Percentiles rank a stretch among this genome's conserved stretches.
These are phyloP conservation scores for Knufia fluminis DNA, from an alignment of 2,329 filamentous ascomycete species.

Conservation along the genomic window DNA sequence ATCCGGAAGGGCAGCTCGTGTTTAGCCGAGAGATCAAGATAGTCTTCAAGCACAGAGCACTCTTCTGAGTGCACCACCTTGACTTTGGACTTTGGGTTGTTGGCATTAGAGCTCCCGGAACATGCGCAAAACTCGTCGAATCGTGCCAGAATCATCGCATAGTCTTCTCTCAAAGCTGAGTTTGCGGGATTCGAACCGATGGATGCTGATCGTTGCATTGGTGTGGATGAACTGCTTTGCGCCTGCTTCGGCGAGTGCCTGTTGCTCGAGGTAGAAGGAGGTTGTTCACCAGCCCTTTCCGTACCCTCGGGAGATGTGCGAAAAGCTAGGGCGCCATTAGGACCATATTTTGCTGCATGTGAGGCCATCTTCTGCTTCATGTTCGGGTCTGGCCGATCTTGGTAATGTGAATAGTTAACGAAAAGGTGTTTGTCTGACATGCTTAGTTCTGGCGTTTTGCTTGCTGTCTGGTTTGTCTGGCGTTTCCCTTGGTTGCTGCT, in stretches of 20 bases:
- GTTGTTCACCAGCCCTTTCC: background rate
- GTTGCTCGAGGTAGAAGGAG: background rate
- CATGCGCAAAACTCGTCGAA: slow-evolving; percentile 5
- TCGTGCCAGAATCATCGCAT: background rate
- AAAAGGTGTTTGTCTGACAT: slow-evolving; percentile 7
- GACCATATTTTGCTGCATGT: slow-evolving; percentile 2
- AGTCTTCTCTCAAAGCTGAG: background rate
- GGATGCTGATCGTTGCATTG: background rate
- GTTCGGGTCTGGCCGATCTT: slow-evolving; percentile 4
- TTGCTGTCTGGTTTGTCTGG: too few relatives aligned
- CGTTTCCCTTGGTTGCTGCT: too few relatives aligned
- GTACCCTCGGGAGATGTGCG: background rate
- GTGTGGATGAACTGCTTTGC: background rate
- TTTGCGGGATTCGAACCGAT: background rate
- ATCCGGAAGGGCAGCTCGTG: slow-evolving; percentile 2
- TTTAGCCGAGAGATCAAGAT: background rate
- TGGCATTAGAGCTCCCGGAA: background rate
- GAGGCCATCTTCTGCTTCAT: slow-evolving; percentile 6
- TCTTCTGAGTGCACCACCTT: background rate
- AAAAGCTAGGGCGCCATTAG: slow-evolving; percentile 4
- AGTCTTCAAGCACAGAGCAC: slow-evolving; percentile 3
- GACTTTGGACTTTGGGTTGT: background rate
- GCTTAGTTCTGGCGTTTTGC: too few relatives aligned
- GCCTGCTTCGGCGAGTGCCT: background rate
- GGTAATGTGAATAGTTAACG: slow-evolving; percentile 5